Evolutionary conservation across 2,329 filamentous ascomycete species (phyloP), one percentile per base, ranked within the genome.

Genomic region (Paecilomyces sp.): DNA sequence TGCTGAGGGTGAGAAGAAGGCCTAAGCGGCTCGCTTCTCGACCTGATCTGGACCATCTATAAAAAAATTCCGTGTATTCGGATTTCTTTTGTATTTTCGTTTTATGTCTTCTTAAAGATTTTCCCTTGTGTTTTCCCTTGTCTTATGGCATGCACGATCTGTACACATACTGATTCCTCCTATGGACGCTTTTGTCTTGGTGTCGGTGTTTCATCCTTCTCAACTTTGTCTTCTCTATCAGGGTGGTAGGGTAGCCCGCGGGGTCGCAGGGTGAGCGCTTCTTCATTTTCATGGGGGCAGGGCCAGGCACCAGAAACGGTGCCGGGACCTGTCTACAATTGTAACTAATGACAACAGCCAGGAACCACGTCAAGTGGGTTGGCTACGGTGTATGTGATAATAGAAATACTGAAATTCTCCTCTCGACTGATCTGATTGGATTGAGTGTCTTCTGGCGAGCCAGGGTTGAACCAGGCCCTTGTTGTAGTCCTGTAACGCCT

Each of bases 1-100:
- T 60, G 67, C 67, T 62, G 87, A 90, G 75, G 86, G 83, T 66
- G 87, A 92, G 81, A 90, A 90, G 84, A 92, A 92, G 86, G 79
- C 75, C 66, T 84, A 78, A 79, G 76, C 66, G 63, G 61, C 64
- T 51, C 15, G 11, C 11, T 25, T 53, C 18, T 22, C 15, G 15
- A 47, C 15, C 15, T 25, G 51, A 53, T 28, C 51, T 30, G 28
- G 13, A 25, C 11, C 12, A 8, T 15, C 12, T n/a, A 13, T 51
- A 51, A 51, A 51, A 30, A 53, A 53, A 53, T 13, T 7, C 51
- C 51, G 13, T 53, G 22, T 41, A 59, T 47, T 47, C n/a, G 41
- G 15, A 22, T 64, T 64, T 67, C 63, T 61, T 59, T 58, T 60
- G 57, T 66, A 58, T 65, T 61, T 63, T 61, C 60, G 60, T 60